Percentiles rank a stretch among this genome's conserved stretches.
These are phyloP conservation scores for Glycine latifolia DNA, from an alignment of 306 rosid genomes.

Conservation along the genomic window DNA sequence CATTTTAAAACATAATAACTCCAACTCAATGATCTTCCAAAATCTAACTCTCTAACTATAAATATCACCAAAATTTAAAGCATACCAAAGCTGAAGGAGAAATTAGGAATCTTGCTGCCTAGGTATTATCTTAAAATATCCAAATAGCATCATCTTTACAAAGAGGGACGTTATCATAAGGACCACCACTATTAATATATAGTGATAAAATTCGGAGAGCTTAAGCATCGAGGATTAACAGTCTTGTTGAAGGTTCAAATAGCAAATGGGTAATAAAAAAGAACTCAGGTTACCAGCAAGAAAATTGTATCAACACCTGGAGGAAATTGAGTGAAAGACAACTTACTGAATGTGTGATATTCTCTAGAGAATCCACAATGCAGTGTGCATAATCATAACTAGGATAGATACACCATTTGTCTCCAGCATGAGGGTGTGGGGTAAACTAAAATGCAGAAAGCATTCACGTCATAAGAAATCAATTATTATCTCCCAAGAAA, in stretches of 20 bases:
- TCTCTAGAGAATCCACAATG: slow-evolving; percentile 97
- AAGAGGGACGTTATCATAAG: not conserved
- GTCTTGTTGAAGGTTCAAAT: not conserved
- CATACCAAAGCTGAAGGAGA: not conserved
- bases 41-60: not conserved
- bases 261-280: not conserved
- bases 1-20: not conserved
- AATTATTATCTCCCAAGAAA: slow-evolving; percentile 5
- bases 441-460: slow-evolving; percentile 69
- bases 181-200: not conserved
- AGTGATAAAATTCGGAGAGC: not conserved
- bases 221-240: not conserved
- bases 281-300: slow-evolving; percentile 1
- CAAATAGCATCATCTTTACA: slow-evolving; percentile 1
- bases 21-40: not conserved
- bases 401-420: slow-evolving; percentile 98
- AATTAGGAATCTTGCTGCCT: not conserved
- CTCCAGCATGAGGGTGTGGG: slow-evolving; percentile 98
- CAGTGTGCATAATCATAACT: slow-evolving; percentile 99
- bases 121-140: slow-evolving; percentile 15
- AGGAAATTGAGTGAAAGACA: slow-evolving; percentile 33
- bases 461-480: slow-evolving; percentile 38
- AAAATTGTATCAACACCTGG: not conserved
- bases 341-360: slow-evolving; percentile 94
- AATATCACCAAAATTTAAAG: not conserved